Conservation (phyloP, 1,139 yeast species). For the Yamadazyma dendronema region DNA sequence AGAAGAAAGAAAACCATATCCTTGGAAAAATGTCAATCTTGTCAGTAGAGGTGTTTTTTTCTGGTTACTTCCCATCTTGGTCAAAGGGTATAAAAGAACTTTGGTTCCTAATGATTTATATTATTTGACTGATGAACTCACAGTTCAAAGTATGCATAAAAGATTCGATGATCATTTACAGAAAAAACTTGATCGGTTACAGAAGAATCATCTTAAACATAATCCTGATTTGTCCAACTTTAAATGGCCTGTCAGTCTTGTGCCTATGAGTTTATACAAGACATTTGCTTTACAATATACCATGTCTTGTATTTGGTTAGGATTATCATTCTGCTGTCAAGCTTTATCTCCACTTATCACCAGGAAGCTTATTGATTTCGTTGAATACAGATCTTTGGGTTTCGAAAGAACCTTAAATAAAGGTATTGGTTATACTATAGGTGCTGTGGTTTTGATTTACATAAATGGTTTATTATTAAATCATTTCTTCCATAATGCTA, state of each 20-base stretch:
- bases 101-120: conserved; percentile 41
- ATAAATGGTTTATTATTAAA: conserved; percentile 42
- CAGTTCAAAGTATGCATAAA: conserved; percentile 40
- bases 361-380: conserved; percentile 39
- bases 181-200: conserved; percentile 21
- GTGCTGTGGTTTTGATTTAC: conserved; percentile 39
- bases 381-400: conserved; percentile 35
- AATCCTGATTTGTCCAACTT: conserved; percentile 25
- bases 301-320: conserved; percentile 33
- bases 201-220: conserved; percentile 22
- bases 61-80: conserved; percentile 44
- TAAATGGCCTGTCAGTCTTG: conserved; percentile 35
- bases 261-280: conserved; percentile 36
- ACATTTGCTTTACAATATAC: conserved; percentile 41
- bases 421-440: conserved; percentile 44
- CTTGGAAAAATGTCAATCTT: conserved; percentile 31
- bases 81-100: conserved; percentile 44
- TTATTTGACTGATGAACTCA: conserved; percentile 36
- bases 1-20: conserved; percentile 40
- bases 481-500: conserved; percentile 45
- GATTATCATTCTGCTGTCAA: conserved; percentile 37
- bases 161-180: conserved; percentile 28
- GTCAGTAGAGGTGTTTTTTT: conserved; percentile 32
- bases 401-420: conserved; percentile 31
- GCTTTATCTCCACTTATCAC: conserved; percentile 44